Evolutionary conservation across 805 yeast species (phyloP).

Genomic region (Candida jianshihensis): DNA sequence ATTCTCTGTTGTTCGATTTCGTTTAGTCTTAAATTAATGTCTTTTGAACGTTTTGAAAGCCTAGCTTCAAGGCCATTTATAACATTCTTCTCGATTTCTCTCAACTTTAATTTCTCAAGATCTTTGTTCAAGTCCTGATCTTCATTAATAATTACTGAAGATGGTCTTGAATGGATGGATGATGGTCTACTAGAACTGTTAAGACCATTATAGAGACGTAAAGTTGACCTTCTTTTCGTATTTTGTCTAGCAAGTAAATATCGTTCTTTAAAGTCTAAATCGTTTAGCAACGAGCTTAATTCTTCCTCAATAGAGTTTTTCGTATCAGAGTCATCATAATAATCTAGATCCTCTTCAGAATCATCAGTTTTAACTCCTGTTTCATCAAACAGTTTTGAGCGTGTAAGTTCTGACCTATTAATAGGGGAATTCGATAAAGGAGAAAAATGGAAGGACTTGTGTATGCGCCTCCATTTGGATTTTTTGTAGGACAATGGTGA

Average conservation of each 20-base stretch:
- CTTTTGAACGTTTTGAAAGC: constrained; percentile 4
- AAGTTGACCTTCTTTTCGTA: not conserved
- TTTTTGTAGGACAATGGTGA: constrained; percentile 5
- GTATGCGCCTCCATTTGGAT: not conserved
- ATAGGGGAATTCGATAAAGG: constrained; percentile 4
- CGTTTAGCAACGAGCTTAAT: constrained; percentile 12
- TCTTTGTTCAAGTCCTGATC: not conserved
- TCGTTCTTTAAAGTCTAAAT: constrained; percentile 14
- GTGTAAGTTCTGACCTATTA: not conserved
- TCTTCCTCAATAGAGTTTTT: not conserved
- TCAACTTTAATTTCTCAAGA: not conserved
- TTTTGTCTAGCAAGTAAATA: constrained; percentile 7
- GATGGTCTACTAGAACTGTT: constrained; percentile 1
- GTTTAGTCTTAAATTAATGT: constrained; percentile 10
- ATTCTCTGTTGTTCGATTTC: constrained; percentile 11
- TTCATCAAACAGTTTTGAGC: not conserved
- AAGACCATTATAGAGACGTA: not conserved
- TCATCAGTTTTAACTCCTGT: not conserved
- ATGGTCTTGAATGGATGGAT: too few species aligned
- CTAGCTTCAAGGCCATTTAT: constrained; percentile 10
- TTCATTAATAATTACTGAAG: not conserved
- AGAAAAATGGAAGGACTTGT: constrained; percentile 6
- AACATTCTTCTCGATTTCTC: constrained; percentile 4
- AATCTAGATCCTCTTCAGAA: not conserved
- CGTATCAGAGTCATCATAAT: not conserved